phyloP scores from a whole-genome alignment of 164 flowering plant species.

The Aristolochia californica region DNA sequence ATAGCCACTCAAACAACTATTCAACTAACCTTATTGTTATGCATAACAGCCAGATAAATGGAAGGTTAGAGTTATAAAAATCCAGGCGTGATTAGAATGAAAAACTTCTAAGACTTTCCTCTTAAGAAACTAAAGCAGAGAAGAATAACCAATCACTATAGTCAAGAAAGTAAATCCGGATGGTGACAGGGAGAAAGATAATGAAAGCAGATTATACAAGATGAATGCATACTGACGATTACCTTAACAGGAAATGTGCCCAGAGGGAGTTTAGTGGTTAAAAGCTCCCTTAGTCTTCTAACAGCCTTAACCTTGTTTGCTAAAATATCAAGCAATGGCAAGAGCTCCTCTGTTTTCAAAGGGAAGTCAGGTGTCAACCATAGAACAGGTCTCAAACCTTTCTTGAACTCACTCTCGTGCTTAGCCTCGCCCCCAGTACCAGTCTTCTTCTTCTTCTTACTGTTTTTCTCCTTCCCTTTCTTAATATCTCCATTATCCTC shows the following conservation, averaged over 20 bases:
- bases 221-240: conserved; percentile 7
- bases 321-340: conserved; percentile 91
- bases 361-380: conserved; percentile 98
- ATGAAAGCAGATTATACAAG: too few relatives aligned
- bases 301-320: conserved; percentile 98
- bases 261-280: conserved; percentile 83
- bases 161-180: too few relatives aligned
- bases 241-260: conserved; percentile 98
- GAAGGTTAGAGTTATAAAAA: too few relatives aligned
- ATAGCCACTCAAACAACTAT: too few relatives aligned
- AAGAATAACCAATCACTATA: too few relatives aligned
- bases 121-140: too few relatives aligned
- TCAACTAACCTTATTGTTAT: too few relatives aligned
- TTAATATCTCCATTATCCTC: conserved; percentile 52
- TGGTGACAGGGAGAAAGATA: too few relatives aligned
- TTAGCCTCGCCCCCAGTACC: conserved; percentile 47
- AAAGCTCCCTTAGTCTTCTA: conserved; percentile 88
- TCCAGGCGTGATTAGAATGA: too few relatives aligned
- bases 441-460: conserved; percentile 73
- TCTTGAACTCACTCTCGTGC: conserved; percentile 88
- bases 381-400: conserved; percentile 89
- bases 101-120: too few relatives aligned
- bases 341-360: conserved; percentile 80
- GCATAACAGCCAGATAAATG: too few relatives aligned
- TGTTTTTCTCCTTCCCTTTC: conserved; percentile 61